Conservation (phyloP, 306 rosid genomes). For the Casuarina glauca region DNA sequence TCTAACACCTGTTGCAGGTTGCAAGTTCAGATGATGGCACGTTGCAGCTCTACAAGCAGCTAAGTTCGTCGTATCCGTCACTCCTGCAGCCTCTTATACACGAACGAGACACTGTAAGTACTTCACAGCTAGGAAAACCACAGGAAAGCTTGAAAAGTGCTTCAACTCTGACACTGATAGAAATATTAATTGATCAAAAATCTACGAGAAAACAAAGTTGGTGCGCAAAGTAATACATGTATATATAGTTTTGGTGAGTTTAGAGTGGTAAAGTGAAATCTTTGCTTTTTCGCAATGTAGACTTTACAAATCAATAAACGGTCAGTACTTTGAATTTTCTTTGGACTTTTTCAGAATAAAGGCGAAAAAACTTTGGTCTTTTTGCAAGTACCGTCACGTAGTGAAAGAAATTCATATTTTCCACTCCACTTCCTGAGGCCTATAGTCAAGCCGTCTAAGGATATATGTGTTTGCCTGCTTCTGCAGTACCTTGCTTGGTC, state of each 20-base stretch:
- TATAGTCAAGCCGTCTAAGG: not conserved
- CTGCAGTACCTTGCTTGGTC: constrained; percentile 94
- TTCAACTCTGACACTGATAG: not conserved
- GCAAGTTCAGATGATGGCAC: constrained; percentile 45
- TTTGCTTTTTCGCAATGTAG: not conserved
- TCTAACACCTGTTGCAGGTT: constrained; percentile 45
- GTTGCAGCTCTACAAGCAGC: constrained; percentile 78
- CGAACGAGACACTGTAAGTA: constrained; percentile 82
- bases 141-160: constrained; percentile 1
- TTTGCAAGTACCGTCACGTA: not conserved
- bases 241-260: not conserved
- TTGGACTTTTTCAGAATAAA: not conserved
- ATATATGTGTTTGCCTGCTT: constrained; percentile 4
- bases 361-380: not conserved
- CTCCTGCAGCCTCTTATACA: constrained; percentile 83
- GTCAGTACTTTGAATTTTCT: not conserved
- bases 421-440: not conserved
- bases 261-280: not conserved
- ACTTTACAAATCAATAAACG: not conserved
- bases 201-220: not conserved
- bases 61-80: constrained; percentile 74
- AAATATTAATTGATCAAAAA: constrained; percentile 1
- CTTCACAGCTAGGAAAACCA: not conserved
- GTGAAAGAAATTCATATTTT: not conserved
- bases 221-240: not conserved